These are phyloP conservation scores for Ustilago xerochloae DNA, from an alignment of 1,284 basidiomycete genomes.

Conservation along the genomic window DNA sequence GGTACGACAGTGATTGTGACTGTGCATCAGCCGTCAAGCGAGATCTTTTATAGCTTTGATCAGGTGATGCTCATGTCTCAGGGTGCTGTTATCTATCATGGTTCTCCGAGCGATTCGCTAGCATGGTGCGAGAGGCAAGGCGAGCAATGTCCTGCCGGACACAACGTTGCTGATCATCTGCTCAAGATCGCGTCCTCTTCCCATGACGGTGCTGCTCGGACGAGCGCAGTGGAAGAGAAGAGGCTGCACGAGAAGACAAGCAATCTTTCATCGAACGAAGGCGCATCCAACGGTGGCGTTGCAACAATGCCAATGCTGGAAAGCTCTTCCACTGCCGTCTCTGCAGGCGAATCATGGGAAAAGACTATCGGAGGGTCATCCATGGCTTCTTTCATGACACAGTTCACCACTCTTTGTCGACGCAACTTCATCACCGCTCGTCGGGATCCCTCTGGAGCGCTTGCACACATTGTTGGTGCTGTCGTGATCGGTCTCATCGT, in stretches of 20 bases:
- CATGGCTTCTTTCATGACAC: constrained; percentile 53
- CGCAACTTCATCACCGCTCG: constrained; percentile 46
- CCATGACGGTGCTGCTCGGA: not conserved
- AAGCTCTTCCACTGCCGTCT: not conserved
- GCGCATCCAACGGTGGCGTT: not conserved
- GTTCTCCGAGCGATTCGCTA: constrained; percentile 45
- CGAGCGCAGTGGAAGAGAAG: constrained; percentile 10
- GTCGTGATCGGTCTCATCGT: constrained; percentile 49
- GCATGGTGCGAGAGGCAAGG: constrained; percentile 49
- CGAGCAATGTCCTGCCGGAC: constrained; percentile 45
- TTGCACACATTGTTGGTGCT: constrained; percentile 52
- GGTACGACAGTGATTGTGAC: constrained; percentile 57
- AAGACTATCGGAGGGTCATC: constrained; percentile 13
- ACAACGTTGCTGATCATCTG: constrained; percentile 59
- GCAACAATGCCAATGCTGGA: not conserved
- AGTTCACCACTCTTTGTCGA: constrained; percentile 37
- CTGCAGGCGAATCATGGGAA: constrained; percentile 32
- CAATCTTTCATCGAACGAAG: constrained; percentile 14
- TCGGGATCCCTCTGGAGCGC: constrained; percentile 45
- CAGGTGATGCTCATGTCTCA: constrained; percentile 51
- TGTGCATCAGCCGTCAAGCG: constrained; percentile 57
- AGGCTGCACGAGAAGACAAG: constrained; percentile 14
- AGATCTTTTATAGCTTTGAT: constrained; percentile 56
- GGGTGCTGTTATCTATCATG: constrained; percentile 49
- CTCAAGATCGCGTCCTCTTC: constrained; percentile 45